Evolutionary conservation across 202 grass and related monocot genomes (phyloP).

Genomic region (Digitaria exilis): DNA sequence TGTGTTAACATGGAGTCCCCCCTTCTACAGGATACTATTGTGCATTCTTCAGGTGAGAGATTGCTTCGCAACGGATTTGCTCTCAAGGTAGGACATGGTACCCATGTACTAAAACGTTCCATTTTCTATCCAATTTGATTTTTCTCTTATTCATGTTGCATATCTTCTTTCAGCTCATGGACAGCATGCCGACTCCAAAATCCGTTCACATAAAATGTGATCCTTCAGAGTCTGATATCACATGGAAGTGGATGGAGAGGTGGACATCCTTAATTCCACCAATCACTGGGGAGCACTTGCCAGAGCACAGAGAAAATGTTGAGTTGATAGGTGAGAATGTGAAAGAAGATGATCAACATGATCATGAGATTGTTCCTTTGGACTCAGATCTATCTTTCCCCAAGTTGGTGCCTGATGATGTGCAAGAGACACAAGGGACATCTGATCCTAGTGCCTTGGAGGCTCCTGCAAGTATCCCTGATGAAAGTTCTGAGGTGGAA

Average conservation of each 20-base stretch:
- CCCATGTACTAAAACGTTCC: constrained; percentile 19
- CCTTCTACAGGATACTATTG: constrained; percentile 44
- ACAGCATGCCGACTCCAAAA: constrained; percentile 59
- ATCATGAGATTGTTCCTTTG: constrained; percentile 39
- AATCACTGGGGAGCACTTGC: constrained; percentile 18
- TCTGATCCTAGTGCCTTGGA: constrained; percentile 40
- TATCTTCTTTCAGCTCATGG: constrained; percentile 72
- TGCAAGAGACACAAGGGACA: constrained; percentile 28
- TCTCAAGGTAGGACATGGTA: constrained; percentile 62
- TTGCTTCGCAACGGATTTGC: constrained; percentile 82
- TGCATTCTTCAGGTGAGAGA: constrained; percentile 61
- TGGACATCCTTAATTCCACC: constrained; percentile 66
- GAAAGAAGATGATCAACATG: constrained; percentile 32
- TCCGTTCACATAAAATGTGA: constrained; percentile 79
- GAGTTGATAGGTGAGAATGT: constrained; percentile 41
- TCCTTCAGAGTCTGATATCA: constrained; percentile 75
- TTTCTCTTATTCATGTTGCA: constrained; percentile 34
- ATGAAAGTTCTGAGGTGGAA: constrained; percentile 40
- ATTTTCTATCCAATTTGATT: constrained; percentile 30
- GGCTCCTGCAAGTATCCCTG: constrained; percentile 27
- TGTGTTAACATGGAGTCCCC: constrained; percentile 24
- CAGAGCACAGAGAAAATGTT: constrained; percentile 45
- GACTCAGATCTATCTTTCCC: constrained; percentile 43
- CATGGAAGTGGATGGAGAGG: constrained; percentile 96
- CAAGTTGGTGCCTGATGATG: constrained; percentile 40